Conservation (phyloP, 768 basidiomycete genomes). For the Crassisporium funariophilum region DNA sequence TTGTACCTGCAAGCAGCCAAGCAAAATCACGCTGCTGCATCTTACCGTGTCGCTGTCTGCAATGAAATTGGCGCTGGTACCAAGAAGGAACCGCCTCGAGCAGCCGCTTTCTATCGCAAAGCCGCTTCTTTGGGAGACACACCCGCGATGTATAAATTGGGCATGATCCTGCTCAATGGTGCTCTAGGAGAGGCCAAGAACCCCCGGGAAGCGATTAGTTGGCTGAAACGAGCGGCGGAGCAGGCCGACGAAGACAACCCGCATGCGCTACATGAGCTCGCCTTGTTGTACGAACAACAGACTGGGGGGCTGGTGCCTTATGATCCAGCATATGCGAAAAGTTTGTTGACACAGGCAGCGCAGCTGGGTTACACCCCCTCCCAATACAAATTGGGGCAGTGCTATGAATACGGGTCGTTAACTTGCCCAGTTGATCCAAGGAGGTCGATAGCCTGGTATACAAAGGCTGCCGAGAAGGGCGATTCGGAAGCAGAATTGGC, state of each 20-base stretch:
- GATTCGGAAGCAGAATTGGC: constrained; percentile 94
- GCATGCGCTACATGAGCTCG: constrained; percentile 96
- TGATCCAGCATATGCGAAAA: constrained; percentile 82
- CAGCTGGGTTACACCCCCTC: constrained; percentile 92
- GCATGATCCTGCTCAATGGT: constrained; percentile 93
- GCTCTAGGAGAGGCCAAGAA: constrained; percentile 81
- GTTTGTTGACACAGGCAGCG: constrained; percentile 86
- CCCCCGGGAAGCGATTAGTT: constrained; percentile 88
- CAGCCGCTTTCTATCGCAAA: constrained; percentile 95
- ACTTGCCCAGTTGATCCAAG: constrained; percentile 92
- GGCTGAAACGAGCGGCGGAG: constrained; percentile 92
- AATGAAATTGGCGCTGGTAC: constrained; percentile 99
- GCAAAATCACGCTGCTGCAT: constrained; percentile 93
- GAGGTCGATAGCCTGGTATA: constrained; percentile 97
- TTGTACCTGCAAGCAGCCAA: constrained; percentile 96
- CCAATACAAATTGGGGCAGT: constrained; percentile 94
- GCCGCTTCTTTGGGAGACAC: constrained; percentile 96
- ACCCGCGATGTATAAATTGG: constrained; percentile 99
- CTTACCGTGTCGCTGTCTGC: constrained; percentile 97
- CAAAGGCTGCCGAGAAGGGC: constrained; percentile 96
- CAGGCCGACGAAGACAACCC: constrained; percentile 99
- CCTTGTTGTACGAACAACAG: constrained; percentile 75
- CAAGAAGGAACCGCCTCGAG: constrained; percentile 81
- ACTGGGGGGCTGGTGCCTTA: constrained; percentile 68
- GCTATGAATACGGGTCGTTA: constrained; percentile 90